Percentiles rank a stretch among this genome's conserved stretches.
Conservation (phyloP, 352 stramenopile species). For the Phytophthora capsici region DNA sequence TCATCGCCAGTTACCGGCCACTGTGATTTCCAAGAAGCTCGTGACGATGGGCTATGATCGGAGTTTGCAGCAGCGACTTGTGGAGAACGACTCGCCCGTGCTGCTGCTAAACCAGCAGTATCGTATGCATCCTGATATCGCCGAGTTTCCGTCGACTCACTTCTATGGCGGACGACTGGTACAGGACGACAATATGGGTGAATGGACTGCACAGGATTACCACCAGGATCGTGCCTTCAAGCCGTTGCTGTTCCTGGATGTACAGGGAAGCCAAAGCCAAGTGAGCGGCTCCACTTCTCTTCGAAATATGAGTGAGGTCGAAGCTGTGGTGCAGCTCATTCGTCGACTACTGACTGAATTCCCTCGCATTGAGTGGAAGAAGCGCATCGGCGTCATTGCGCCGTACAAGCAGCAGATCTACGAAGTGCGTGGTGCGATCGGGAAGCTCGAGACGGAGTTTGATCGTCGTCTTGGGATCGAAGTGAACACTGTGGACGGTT, state of each 20-base stretch:
- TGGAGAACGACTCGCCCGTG: conserved; percentile 77
- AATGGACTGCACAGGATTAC: conserved; percentile 79
- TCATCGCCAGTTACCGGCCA: conserved; percentile 98
- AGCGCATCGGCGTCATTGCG: conserved; percentile 98
- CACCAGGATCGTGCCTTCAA: conserved; percentile 52
- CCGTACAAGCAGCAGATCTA: conserved; percentile 98
- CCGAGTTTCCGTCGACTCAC: conserved; percentile 92
- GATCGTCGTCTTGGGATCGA: conserved; percentile 70
- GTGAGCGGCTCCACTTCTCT: conserved; percentile 77
- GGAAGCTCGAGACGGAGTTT: conserved; percentile 56
- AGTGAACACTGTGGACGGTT: conserved; percentile 97
- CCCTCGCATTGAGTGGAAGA: conserved; percentile 65
- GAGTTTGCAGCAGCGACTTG: conserved; percentile 97
- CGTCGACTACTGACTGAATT: conserved; percentile 91
- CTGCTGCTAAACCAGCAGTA: conserved; percentile 97
- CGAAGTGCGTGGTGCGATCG: conserved; percentile 86
- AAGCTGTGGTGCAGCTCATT: conserved; percentile 87
- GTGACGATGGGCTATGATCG: conserved; percentile 88
- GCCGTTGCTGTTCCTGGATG: conserved; percentile 75
- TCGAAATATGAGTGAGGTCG: conserved; percentile 81
- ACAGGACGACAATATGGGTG: conserved; percentile 75
- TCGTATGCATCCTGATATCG: conserved; percentile 97
- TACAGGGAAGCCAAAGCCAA: conserved; percentile 70
- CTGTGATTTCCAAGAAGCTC: conserved; percentile 93
- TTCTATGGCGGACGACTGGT: conserved; percentile 96